Evolutionary conservation across 805 yeast genomes (phyloP).

Genomic region (Nakazawaea siamensis): DNA sequence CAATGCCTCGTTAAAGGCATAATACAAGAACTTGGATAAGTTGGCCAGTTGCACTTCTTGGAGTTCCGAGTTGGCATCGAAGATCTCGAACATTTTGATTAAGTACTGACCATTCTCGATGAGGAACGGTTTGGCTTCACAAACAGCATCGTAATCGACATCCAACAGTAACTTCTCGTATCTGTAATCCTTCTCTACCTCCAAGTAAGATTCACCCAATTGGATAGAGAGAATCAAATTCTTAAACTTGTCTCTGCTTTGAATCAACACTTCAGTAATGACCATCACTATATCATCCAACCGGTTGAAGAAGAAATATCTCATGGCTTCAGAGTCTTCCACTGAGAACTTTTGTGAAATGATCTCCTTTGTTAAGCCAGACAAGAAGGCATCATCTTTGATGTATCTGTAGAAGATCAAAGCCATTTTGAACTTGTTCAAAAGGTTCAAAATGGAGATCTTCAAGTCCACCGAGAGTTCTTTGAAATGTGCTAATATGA

Average conservation of each 20-base stretch:
- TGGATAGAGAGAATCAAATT: constrained; percentile 11
- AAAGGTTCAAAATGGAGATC: constrained; percentile 6
- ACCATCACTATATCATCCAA: constrained; percentile 3
- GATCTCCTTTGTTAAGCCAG: background rate
- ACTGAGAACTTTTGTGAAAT: background rate
- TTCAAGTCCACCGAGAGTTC: constrained; percentile 8
- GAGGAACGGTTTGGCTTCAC: constrained; percentile 14
- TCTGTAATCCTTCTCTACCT: constrained; percentile 14
- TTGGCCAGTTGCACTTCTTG: constrained; percentile 2
- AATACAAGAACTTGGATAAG: constrained; percentile 7
- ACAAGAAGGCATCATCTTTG: constrained; percentile 2
- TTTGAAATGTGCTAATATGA: constrained; percentile 15
- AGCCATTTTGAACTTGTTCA: constrained; percentile 9
- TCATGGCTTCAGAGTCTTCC: constrained; percentile 1
- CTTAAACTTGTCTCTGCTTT: constrained; percentile 11
- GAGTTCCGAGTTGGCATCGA: background rate
- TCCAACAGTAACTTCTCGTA: constrained; percentile 8
- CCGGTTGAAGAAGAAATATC: constrained; percentile 11
- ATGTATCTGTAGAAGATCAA: constrained; percentile 2
- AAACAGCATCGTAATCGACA: constrained; percentile 5
- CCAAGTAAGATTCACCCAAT: constrained; percentile 9
- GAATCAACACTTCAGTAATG: constrained; percentile 1
- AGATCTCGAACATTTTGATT: constrained; percentile 10
- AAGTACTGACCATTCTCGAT: constrained; percentile 12
- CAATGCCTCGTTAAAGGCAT: constrained; percentile 7